Evolutionary conservation across 164 flowering plant species (phyloP).

Genomic region (Piper betle): DNA sequence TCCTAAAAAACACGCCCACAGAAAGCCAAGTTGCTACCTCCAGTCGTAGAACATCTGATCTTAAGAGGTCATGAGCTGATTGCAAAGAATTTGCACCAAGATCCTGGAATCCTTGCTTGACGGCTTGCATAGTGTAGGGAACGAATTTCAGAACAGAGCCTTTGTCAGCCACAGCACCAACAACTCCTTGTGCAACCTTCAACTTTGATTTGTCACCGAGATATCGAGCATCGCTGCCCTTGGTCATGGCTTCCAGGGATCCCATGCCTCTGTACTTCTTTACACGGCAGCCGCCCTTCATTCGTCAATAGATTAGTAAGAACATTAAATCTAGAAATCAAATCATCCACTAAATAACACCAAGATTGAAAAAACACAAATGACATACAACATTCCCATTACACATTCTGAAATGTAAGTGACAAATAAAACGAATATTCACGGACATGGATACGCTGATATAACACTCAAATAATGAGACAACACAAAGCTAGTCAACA

Average conservation of each 20-base stretch:
- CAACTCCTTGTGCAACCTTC: conserved; percentile 93
- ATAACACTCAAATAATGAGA: too few species aligned
- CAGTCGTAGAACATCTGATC: conserved; percentile 50
- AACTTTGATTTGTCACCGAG: conserved; percentile 75
- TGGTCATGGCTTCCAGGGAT: conserved; percentile 91
- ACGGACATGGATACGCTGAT: too few species aligned
- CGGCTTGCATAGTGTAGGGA: conserved; percentile 91
- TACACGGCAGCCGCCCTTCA: conserved; percentile 49
- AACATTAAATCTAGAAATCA: neutral
- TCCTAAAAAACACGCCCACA: neutral
- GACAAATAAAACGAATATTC: too few species aligned
- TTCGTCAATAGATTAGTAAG: conserved; percentile 4
- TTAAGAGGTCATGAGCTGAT: conserved; percentile 64
- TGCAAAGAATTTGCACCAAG: conserved; percentile 70
- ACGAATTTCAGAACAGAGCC: conserved; percentile 75
- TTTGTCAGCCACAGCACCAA: conserved; percentile 80
- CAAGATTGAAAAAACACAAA: too few species aligned
- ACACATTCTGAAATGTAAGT: too few species aligned
- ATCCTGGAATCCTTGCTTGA: conserved; percentile 95
- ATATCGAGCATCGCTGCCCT: conserved; percentile 85
- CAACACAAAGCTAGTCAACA: too few species aligned
- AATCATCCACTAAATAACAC: too few species aligned
- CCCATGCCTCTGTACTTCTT: conserved; percentile 98
- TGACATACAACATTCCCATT: too few species aligned
- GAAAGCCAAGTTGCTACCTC: conserved; percentile 43